Conservation (phyloP, 257 asterid species). For the Prunella vulgaris region DNA sequence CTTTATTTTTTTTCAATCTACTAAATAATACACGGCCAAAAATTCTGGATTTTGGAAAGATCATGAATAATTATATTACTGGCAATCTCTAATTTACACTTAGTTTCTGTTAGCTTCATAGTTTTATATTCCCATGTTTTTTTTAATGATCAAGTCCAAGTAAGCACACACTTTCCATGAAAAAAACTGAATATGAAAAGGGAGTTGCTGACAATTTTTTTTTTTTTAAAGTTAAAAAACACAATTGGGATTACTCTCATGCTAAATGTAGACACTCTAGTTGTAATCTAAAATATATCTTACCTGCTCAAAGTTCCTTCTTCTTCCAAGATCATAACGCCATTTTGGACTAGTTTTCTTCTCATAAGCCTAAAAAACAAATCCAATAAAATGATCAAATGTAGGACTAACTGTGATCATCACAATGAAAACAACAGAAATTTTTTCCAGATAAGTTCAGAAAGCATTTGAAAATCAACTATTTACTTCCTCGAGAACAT, state of each 20-base stretch:
- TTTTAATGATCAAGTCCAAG: neutral
- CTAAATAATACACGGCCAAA: neutral
- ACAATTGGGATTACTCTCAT: neutral
- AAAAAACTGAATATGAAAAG: neutral
- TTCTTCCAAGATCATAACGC: conserved; percentile 97
- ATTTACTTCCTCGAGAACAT: neutral
- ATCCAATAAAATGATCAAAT: conserved; percentile 19
- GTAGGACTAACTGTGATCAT: neutral
- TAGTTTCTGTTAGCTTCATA: neutral
- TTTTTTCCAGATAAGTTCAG: neutral
- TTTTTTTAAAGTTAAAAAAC: neutral
- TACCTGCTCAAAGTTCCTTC: conserved; percentile 83
- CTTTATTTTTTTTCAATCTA: neutral
- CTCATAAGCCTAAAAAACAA: conserved; percentile 76
- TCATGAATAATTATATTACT: neutral
- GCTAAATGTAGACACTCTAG: conserved; percentile 3
- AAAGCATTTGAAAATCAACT: conserved; percentile 2
- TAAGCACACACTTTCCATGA: neutral
- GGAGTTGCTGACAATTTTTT: conserved; percentile 4
- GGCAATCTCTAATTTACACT: neutral
- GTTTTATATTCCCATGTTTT: neutral
- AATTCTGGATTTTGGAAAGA: neutral
- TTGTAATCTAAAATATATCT: conserved; percentile 21
- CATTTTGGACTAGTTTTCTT: conserved; percentile 82
- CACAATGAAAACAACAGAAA: neutral